Conservation (phyloP, 768 basidiomycete genomes). For the Xanthoconium stramineum region DNA sequence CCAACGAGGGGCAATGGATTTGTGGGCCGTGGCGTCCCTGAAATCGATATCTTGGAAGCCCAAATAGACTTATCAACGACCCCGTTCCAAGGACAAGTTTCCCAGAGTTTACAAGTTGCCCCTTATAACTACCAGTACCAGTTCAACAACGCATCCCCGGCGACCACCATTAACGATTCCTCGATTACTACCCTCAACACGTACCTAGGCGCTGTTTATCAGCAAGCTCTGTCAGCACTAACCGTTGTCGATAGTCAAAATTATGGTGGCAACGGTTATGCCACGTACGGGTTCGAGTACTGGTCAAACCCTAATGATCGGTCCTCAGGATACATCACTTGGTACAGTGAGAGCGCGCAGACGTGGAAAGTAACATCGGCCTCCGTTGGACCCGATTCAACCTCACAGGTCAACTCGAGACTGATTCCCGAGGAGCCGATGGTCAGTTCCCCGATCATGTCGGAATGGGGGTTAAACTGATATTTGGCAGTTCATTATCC, state of each 20-base stretch:
- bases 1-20: conserved; percentile 46
- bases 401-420: conserved; percentile 56
- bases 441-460: conserved; percentile 46
- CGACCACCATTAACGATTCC: conserved; percentile 51
- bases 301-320: conserved; percentile 70
- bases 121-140: conserved; percentile 73
- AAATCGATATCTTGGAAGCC: conserved; percentile 91
- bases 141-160: conserved; percentile 52
- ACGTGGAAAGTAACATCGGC: conserved; percentile 72
- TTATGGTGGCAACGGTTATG: conserved; percentile 55
- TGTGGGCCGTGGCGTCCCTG: conserved; percentile 75
- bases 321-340: conserved; percentile 75
- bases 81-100: conserved; percentile 59
- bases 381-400: conserved; percentile 64
- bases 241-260: conserved; percentile 50
- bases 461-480: conserved; percentile 2
- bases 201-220: conserved; percentile 68
- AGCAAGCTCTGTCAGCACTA: conserved; percentile 73
- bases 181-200: conserved; percentile 54
- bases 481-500: conserved; percentile 62
- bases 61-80: conserved; percentile 54
- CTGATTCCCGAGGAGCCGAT: conserved; percentile 89
- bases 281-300: conserved; percentile 74
- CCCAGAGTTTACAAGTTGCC: conserved; percentile 78
- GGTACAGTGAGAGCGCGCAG: conserved; percentile 64